Percentiles rank a stretch among this genome's conserved stretches.
Conservation (phyloP, 129 eudicot genomes). For the Flaveria robusta region DNA sequence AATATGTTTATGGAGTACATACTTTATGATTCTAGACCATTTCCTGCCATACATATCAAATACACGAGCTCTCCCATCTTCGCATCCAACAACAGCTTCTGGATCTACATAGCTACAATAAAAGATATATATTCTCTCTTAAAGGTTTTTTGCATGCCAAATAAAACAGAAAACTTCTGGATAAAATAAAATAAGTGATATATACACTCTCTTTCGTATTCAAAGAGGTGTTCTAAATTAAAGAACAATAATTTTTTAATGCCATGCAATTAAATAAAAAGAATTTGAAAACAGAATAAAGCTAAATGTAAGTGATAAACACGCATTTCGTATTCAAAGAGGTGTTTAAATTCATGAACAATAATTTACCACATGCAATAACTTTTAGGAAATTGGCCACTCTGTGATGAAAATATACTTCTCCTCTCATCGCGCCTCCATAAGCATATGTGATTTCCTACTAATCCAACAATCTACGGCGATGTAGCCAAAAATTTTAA, state of each 20-base stretch:
- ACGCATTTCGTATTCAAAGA: background rate
- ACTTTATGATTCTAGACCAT: constrained; percentile 86
- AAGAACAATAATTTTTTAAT: too few species aligned
- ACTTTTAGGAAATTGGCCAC: constrained; percentile 67
- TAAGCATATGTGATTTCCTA: constrained; percentile 70
- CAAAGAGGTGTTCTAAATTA: too few species aligned
- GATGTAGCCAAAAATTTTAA: constrained; percentile 16
- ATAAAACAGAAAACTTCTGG: too few species aligned
- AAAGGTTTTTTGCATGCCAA: too few species aligned
- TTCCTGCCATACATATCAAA: constrained; percentile 94
- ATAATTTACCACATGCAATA: constrained; percentile 76
- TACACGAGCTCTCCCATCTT: constrained; percentile 83
- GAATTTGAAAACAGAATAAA: background rate
- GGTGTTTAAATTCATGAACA: background rate
- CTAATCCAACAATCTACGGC: constrained; percentile 77
- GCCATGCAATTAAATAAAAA: background rate
- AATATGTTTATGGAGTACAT: constrained; percentile 24
- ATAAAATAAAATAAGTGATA: too few species aligned
- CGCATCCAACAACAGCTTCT: constrained; percentile 83
- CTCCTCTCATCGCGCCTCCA: constrained; percentile 74
- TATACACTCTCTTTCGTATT: too few species aligned
- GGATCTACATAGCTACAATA: constrained; percentile 86
- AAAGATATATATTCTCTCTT: background rate
- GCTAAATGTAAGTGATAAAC: background rate
- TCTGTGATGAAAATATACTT: constrained; percentile 63